Conservation (phyloP, 441 rosid genomes). For the Manihot esculenta region DNA sequence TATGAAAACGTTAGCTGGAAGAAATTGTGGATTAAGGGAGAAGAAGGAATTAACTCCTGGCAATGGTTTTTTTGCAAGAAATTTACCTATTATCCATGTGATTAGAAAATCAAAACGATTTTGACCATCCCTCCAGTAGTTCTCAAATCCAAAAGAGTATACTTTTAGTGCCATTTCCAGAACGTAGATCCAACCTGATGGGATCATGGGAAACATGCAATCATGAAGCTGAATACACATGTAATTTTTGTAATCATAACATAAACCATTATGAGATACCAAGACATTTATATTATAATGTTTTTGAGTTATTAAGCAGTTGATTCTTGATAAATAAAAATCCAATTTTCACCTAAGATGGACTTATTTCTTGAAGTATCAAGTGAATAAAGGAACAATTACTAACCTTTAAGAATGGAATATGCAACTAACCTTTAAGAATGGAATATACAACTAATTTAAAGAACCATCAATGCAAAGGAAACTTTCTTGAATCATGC, state of each 20-base stretch:
- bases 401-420: no score
- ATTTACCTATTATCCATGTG: constrained; percentile 88
- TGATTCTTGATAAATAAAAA: background rate
- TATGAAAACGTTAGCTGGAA: background rate
- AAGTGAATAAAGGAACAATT: no score
- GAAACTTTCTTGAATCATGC: no score
- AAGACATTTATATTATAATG: background rate
- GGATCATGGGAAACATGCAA: constrained; percentile 35
- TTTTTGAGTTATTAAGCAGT: background rate
- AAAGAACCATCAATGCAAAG: no score
- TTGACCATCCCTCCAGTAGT: constrained; percentile 98
- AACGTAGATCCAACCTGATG: constrained; percentile 94
- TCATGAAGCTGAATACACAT: constrained; percentile 16
- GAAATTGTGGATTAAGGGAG: background rate
- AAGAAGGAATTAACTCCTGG: background rate
- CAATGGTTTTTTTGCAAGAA: constrained; percentile 9
- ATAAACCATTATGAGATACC: constrained; percentile 1
- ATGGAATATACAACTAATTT: no score
- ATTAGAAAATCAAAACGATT: constrained; percentile 92
- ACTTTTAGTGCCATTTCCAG: constrained; percentile 94
- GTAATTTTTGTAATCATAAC: background rate
- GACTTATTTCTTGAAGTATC: no score
- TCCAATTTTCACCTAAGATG: constrained; percentile 3
- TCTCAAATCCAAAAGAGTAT: constrained; percentile 80
- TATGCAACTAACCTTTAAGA: no score